These are phyloP conservation scores for Kwoniella sp. DNA, from an alignment of 768 basidiomycete species.

Conservation along the genomic window DNA sequence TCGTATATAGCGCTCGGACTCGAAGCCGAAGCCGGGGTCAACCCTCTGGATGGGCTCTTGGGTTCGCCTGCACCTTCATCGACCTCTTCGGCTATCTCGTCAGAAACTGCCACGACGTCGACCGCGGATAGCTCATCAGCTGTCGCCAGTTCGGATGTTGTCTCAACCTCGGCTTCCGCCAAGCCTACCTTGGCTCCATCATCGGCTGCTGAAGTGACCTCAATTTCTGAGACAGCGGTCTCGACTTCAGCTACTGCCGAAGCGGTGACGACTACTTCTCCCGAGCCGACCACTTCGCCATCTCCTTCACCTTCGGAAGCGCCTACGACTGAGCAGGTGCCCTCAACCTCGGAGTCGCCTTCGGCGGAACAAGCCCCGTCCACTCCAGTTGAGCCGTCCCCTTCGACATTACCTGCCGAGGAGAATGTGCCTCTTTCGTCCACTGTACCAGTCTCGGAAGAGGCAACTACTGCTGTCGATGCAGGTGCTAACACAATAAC, in stretches of 20 bases:
- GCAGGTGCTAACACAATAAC: not conserved
- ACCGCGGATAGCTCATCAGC: not conserved
- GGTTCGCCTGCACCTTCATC: not conserved
- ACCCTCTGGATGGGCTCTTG: not conserved
- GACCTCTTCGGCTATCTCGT: not conserved
- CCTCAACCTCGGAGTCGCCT: conserved; percentile 1
- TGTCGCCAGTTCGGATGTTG: not conserved
- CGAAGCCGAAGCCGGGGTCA: not conserved
- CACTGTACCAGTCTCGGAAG: not conserved
- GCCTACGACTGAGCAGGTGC: not conserved
- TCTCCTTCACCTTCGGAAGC: not conserved
- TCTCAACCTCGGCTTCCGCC: not conserved
- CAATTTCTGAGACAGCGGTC: not conserved
- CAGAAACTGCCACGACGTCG: not conserved
- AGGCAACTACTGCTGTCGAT: not conserved
- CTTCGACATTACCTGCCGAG: not conserved
- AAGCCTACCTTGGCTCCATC: conserved; percentile 2
- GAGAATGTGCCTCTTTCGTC: not conserved
- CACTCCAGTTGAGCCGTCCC: not conserved
- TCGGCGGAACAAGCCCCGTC: not conserved
- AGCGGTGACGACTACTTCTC: not conserved
- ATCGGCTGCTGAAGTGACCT: not conserved
- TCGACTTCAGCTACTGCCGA: not conserved
- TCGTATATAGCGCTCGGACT: not conserved
- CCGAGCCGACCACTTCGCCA: not conserved